Percentiles rank a stretch among this genome's conserved stretches.
Conservation (phyloP, 495 filamentous ascomycete genomes). For the Penicillium roqueforti region DNA sequence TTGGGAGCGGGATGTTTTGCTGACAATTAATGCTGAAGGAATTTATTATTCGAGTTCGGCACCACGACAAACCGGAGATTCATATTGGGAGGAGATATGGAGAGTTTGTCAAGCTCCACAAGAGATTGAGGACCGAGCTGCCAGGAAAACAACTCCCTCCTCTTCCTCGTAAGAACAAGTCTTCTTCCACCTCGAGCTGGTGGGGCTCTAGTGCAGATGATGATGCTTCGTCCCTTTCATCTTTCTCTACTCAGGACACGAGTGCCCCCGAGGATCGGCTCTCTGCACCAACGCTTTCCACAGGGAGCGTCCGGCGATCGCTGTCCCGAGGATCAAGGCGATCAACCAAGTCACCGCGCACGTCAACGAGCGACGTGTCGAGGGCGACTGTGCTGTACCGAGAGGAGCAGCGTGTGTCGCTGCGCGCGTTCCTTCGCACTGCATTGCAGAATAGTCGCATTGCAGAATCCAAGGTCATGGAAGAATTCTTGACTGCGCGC, state of each 20-base stretch:
- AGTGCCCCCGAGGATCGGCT: slow-evolving; percentile 35
- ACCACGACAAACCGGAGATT: slow-evolving; percentile 62
- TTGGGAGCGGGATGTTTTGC: background rate
- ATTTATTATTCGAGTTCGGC: slow-evolving; percentile 81
- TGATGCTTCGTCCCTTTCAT: slow-evolving; percentile 73
- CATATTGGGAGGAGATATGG: slow-evolving; percentile 84
- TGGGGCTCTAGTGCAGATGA: slow-evolving; percentile 52
- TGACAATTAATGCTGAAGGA: slow-evolving; percentile 51
- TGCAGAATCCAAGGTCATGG: slow-evolving; percentile 73
- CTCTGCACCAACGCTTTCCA: slow-evolving; percentile 24
- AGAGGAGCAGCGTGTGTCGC: slow-evolving; percentile 86
- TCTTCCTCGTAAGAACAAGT: slow-evolving; percentile 86
- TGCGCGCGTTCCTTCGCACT: slow-evolving; percentile 82
- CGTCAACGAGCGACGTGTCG: slow-evolving; percentile 42
- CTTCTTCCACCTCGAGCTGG: slow-evolving; percentile 58
- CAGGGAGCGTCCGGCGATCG: slow-evolving; percentile 30
- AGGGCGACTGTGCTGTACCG: slow-evolving; percentile 63
- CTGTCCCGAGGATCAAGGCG: slow-evolving; percentile 37
- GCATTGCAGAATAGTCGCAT: slow-evolving; percentile 80
- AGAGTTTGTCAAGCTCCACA: slow-evolving; percentile 77
- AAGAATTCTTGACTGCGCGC: slow-evolving; percentile 69
- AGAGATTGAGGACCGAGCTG: slow-evolving; percentile 73
- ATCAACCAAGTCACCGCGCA: slow-evolving; percentile 44
- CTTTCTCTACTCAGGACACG: slow-evolving; percentile 58
- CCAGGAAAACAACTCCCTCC: slow-evolving; percentile 87